Conservation (phyloP, 1,284 basidiomycete species). For the Leucoagaricus sp. region DNA sequence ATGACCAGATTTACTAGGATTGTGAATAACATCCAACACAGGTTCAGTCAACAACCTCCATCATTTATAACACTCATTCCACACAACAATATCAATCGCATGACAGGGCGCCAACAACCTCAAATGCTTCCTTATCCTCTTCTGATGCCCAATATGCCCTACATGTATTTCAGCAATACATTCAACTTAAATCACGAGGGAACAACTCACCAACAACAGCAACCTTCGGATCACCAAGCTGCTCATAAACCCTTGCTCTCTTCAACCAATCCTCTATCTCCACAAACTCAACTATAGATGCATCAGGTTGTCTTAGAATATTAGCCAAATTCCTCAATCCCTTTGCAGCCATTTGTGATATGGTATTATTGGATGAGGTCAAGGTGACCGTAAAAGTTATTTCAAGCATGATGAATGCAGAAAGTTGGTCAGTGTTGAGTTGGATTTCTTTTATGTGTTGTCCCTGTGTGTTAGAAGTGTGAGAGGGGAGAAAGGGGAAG, state of each 20-base stretch:
- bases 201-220: constrained; percentile 61
- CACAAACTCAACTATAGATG: constrained; percentile 48
- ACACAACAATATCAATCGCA: constrained; percentile 71
- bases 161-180: neutral
- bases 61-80: constrained; percentile 79
- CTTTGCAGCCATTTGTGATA: constrained; percentile 68
- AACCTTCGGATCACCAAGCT: constrained; percentile 73
- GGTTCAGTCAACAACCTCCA: constrained; percentile 60
- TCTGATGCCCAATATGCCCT: constrained; percentile 80
- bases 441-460: constrained; percentile 51
- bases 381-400: constrained; percentile 71
- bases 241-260: constrained; percentile 73
- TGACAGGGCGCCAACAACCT: constrained; percentile 64
- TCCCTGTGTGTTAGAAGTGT: constrained; percentile 28
- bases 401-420: constrained; percentile 67
- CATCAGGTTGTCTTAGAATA: constrained; percentile 60
- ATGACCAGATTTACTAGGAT: constrained; percentile 22
- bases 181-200: neutral
- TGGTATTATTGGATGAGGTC: constrained; percentile 63
- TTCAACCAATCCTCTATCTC: constrained; percentile 65
- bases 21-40: constrained; percentile 41
- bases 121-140: constrained; percentile 73
- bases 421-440: constrained; percentile 48
- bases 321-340: constrained; percentile 67
- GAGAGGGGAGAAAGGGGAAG: constrained; percentile 11